Base-by-base conservation (phyloP, 2,329 filamentous ascomycete species). In the Nigrospora oryzae region DNA sequence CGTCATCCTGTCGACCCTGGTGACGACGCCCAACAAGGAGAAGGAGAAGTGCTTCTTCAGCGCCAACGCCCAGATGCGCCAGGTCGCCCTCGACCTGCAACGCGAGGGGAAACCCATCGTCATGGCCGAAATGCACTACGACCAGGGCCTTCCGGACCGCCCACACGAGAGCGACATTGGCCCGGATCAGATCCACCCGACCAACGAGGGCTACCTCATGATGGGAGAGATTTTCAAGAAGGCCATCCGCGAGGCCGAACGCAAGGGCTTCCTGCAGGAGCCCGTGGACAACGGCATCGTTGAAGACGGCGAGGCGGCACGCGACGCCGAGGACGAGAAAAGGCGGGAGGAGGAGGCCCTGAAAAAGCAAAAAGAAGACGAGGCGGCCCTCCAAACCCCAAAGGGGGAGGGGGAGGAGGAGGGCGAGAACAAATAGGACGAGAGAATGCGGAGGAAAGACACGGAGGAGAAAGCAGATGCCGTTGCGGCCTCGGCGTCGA, bases 61-160 rank as follows among this genome's bases (percentile, higher is more conserved):
- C 32, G 51, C 58, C 37, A 62, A 61, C 36, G 38, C 39, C 23
- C 59, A 61, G 43, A 57, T 54, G 44, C 58, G 58, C 14, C 49
- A 51, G n/a, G 37, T 59, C n/a, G 52, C 54, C 15, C 31, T 50
- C 23, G 55, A 56, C 36, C 55, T 48, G 19, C 42, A 37, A 16
- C 33, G 53, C 19, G 47, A 45, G 15, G 43, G 51, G 28, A 55
- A 56, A 33, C 49, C 55, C n/a, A 57, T 63, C 10, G 46, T 62
- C 12, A 39, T 62, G 6, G 59, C 54, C 12, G 59, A 63, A 43
- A 53, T 63, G 50, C 57, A 63, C 40, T 51, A 53, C 31, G 53
- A 52, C 31, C 45, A 47, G 32, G 57, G 57, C 11, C 46, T 54
- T 5, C 52, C 53, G 6, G 49, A 48, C 10, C 46, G 51, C 5